Evolutionary conservation across 192 early-diverging fungal genomes (phyloP), one percentile per base, ranked within the genome.

Genomic region (Lunasporangiospora selenospora): DNA sequence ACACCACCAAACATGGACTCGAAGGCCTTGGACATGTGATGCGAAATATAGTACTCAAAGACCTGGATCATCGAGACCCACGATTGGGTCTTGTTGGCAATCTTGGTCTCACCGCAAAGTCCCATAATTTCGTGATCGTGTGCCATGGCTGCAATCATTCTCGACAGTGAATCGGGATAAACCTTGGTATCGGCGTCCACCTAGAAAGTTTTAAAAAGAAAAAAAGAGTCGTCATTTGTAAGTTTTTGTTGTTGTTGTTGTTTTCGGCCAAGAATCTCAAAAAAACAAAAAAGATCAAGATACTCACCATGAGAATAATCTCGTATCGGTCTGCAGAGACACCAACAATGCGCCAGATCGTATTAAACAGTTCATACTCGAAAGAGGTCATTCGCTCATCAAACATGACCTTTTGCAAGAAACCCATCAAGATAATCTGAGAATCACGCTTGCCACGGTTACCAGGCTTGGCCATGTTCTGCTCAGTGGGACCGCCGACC

Each of bases 391-490:
- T 90, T 48, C 91, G 87, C 67, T 93, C 91, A 67, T 93, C 88
- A 78, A 90, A 93, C 85, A 92, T 91, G 27, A 90, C 92, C 37
- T 92, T 92, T 80, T 93, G 88, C 73, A 98, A 67, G 76, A 98
- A 98, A 54, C 90, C 90, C 95, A 98, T 97, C 32, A 98, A 80
- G 51, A 98, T 83, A 47, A 99, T 87, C 77, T 99, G 97, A 10
- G 95, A 95, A 75, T 99, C 97, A 30, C 97, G 90, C 83, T 98
- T 98, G 43, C 97, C 97, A 61, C 97, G 83, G 75, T 93, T 93
- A 19, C 91, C 91, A 24, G 92, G 88, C 76, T 92, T 93, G 34
- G 64, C 53, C 43, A 86, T 81, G 39, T 67, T 77, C 26, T 77
- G 60, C 65, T 89, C 88, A 10, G 78, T 84, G 38, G 86, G 80